Evolutionary conservation across 179 eudicot genomes (phyloP).

Genomic region (Corrigiola litoralis): DNA sequence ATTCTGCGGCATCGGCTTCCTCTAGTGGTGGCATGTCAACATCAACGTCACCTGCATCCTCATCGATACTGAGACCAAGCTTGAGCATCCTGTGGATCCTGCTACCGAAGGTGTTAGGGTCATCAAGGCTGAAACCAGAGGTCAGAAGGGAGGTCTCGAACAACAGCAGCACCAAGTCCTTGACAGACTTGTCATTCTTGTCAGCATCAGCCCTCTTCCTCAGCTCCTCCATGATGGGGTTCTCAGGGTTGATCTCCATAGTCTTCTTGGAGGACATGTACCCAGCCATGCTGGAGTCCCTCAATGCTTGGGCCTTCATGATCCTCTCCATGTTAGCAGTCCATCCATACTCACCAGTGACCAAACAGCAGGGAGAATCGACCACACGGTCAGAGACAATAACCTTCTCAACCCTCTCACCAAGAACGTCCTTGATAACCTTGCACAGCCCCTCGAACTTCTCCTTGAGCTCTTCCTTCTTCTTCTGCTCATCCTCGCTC

Average conservation of each 20-base stretch:
- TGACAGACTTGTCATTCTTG: slow-evolving; percentile 85
- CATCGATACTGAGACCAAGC: slow-evolving; percentile 81
- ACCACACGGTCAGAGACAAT: slow-evolving; percentile 82
- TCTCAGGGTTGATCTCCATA: slow-evolving; percentile 92
- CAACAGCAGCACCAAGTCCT: slow-evolving; percentile 64
- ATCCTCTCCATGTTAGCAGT: slow-evolving; percentile 90
- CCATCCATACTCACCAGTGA: slow-evolving; percentile 86
- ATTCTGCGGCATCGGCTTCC: slow-evolving; percentile 59
- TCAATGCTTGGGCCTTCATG: slow-evolving; percentile 86
- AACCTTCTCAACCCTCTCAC: slow-evolving; percentile 78
- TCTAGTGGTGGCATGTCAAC: slow-evolving; percentile 68
- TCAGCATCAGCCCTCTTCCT: slow-evolving; percentile 87
- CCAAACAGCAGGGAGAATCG: slow-evolving; percentile 82
- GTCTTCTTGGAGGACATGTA: slow-evolving; percentile 93
- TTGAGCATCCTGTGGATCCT: slow-evolving; percentile 83
- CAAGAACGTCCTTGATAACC: slow-evolving; percentile 84
- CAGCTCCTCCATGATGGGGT: slow-evolving; percentile 82
- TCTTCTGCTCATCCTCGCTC: slow-evolving; percentile 70
- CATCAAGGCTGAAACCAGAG: slow-evolving; percentile 84
- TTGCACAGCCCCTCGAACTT: slow-evolving; percentile 79
- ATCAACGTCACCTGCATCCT: slow-evolving; percentile 57
- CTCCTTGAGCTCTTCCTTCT: slow-evolving; percentile 52
- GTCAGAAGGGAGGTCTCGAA: slow-evolving; percentile 75
- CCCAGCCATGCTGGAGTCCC: slow-evolving; percentile 88
- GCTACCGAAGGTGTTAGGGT: slow-evolving; percentile 83